These are phyloP conservation scores for Pseudogymnoascus sp. DNA, from an alignment of 2,329 filamentous ascomycete genomes.

Conservation along the genomic window DNA sequence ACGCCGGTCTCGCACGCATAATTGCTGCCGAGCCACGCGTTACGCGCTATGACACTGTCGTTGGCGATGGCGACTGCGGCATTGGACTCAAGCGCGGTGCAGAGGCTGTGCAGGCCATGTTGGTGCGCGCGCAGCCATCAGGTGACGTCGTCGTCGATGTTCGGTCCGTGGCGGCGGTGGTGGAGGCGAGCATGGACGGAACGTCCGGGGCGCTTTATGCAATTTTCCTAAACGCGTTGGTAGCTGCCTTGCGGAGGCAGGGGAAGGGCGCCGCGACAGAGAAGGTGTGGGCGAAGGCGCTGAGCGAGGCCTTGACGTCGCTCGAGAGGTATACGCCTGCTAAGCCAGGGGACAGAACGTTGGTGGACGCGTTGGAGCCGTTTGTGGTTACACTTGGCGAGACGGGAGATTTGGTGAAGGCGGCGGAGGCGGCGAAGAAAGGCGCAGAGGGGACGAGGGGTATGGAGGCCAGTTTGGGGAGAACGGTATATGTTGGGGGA, in stretches of 20 bases:
- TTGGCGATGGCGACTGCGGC: conserved; percentile 66
- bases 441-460: conserved; percentile 80
- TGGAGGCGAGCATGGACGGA: conserved; percentile 65
- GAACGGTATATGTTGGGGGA: conserved; percentile 75
- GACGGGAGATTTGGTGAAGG: conserved; percentile 59
- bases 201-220: conserved; percentile 69
- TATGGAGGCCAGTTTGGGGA: conserved; percentile 82
- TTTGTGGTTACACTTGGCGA: conserved; percentile 66
- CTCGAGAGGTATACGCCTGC: conserved; percentile 83
- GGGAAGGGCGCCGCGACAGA: conserved; percentile 29
- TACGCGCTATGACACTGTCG: conserved; percentile 60
- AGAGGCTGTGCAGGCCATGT: conserved; percentile 42
- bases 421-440: conserved; percentile 64
- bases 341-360: conserved; percentile 76
- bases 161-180: conserved; percentile 50
- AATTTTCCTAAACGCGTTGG: conserved; percentile 66
- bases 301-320: conserved; percentile 61
- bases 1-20: conserved; percentile 45
- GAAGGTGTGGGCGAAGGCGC: conserved; percentile 50
- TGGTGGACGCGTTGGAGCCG: conserved; percentile 82
- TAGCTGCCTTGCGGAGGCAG: conserved; percentile 34
- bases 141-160: conserved; percentile 53
- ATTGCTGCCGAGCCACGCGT: conserved; percentile 57
- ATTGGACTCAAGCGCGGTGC: conserved; percentile 61
- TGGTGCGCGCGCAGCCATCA: conserved; percentile 35